These are phyloP conservation scores for Ceratobasidium sp. DNA, from an alignment of 1,284 basidiomycete genomes.

Conservation along the genomic window DNA sequence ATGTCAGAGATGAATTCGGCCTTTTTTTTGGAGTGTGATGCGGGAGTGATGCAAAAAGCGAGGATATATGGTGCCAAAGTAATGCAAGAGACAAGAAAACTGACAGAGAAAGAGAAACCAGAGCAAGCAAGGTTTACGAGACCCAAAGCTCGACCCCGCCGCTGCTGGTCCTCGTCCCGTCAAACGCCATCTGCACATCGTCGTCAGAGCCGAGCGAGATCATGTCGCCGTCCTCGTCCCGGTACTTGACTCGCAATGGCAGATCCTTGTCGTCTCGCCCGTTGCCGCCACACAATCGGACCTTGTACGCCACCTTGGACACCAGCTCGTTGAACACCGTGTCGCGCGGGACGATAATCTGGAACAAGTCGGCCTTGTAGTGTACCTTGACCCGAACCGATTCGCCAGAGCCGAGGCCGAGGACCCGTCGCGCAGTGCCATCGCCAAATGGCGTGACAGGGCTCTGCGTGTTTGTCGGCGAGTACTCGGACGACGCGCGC, in stretches of 20 bases:
- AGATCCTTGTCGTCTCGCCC: slow-evolving; percentile 72
- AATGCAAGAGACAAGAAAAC: slow-evolving; percentile 18
- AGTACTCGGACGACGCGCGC: slow-evolving; percentile 81
- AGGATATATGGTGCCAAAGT: neutral
- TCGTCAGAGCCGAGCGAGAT: slow-evolving; percentile 88
- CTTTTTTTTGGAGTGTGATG: neutral
- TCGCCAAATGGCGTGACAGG: slow-evolving; percentile 85
- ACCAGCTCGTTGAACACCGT: slow-evolving; percentile 87
- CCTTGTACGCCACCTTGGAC: slow-evolving; percentile 93
- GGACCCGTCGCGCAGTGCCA: slow-evolving; percentile 17
- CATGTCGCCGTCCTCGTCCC: slow-evolving; percentile 92
- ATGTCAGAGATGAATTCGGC: neutral
- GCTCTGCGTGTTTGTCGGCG: slow-evolving; percentile 78
- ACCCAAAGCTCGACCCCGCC: slow-evolving; percentile 45
- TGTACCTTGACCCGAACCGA: slow-evolving; percentile 77
- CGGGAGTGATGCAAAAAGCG: neutral
- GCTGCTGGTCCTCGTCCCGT: slow-evolving; percentile 55
- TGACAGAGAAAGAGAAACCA: neutral
- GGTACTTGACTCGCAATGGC: slow-evolving; percentile 87
- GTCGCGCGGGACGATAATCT: slow-evolving; percentile 86
- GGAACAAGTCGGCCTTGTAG: slow-evolving; percentile 91
- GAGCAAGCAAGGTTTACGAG: slow-evolving; percentile 15
- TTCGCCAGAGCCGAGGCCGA: slow-evolving; percentile 42
- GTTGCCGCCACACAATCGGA: slow-evolving; percentile 82
- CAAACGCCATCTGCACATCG: slow-evolving; percentile 92